These are phyloP conservation scores for Monoraphidium neglectum DNA, from an alignment of 139 green algal species.

Conservation along the genomic window DNA sequence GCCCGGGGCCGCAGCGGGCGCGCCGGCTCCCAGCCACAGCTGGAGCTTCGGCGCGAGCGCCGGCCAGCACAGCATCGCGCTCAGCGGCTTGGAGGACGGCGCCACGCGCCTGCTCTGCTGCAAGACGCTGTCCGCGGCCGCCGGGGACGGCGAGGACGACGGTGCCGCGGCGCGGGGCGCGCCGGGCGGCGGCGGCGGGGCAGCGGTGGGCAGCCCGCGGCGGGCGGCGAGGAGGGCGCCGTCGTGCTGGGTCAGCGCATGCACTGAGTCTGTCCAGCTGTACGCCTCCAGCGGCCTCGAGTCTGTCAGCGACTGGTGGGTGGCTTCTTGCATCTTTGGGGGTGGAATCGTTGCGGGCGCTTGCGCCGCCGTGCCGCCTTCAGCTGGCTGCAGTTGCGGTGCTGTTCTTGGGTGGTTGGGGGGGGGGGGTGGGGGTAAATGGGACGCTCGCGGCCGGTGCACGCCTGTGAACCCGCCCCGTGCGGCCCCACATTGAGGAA, in stretches of 20 bases:
- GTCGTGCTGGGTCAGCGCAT: conserved; percentile 65
- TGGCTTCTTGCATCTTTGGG: background rate
- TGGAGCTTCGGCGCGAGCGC: conserved; percentile 54
- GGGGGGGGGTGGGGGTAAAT: no score
- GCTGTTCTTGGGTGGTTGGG: no score
- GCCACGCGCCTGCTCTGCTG: conserved; percentile 63
- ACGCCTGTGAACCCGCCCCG: no score
- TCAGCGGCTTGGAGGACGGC: conserved; percentile 68
- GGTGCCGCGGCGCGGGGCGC: background rate
- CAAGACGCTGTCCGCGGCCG: background rate
- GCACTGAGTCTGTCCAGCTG: conserved; percentile 60
- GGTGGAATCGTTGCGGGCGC: no score
- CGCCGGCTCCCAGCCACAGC: conserved; percentile 33
- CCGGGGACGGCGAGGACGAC: background rate
- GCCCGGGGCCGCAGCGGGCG: background rate
- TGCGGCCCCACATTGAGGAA: no score
- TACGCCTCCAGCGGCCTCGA: background rate
- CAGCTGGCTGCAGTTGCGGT: no score
- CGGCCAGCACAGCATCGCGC: conserved; percentile 40
- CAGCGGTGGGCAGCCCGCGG: conserved; percentile 5
- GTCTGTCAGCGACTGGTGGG: background rate
- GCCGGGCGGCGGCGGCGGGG: background rate
- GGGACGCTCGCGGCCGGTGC: no score
- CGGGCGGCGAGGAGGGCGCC: conserved; percentile 16
- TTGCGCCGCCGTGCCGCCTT: no score